Percentiles rank a stretch among this genome's conserved stretches.
phyloP scores from a whole-genome alignment of 805 yeast species.

The Saccharomyces jurei region DNA sequence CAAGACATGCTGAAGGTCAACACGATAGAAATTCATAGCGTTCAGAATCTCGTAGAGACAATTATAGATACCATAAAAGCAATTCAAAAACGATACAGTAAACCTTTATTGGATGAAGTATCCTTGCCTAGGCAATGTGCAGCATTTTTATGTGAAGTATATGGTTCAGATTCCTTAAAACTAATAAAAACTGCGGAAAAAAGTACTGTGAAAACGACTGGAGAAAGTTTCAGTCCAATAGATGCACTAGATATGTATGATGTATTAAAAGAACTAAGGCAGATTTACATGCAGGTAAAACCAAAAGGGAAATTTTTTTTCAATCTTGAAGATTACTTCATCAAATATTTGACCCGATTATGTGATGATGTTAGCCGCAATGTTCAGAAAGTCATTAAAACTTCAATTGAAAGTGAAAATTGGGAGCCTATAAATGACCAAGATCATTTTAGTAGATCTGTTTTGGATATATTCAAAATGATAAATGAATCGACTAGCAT shows the following conservation, averaged over 20 bases:
- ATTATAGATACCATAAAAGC: constrained; percentile 42
- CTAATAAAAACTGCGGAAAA: constrained; percentile 44
- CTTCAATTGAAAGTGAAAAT: constrained; percentile 50
- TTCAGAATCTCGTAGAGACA: constrained; percentile 47
- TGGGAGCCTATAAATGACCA: constrained; percentile 46
- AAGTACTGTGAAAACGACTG: constrained; percentile 26
- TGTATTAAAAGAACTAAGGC: constrained; percentile 44
- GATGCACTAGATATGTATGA: constrained; percentile 54
- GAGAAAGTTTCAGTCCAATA: constrained; percentile 36
- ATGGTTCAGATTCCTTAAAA: constrained; percentile 44
- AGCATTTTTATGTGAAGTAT: constrained; percentile 41
- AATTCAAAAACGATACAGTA: constrained; percentile 52
- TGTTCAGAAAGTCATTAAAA: constrained; percentile 41
- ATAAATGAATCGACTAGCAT: constrained; percentile 50
- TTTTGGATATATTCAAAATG: constrained; percentile 57
- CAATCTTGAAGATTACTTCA: constrained; percentile 50
- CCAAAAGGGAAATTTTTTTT: constrained; percentile 39
- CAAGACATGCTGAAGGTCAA: constrained; percentile 52
- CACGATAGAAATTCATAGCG: constrained; percentile 45
- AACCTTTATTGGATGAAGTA: constrained; percentile 52
- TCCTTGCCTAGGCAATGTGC: constrained; percentile 45
- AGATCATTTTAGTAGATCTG: constrained; percentile 48
- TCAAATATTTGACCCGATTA: constrained; percentile 36
- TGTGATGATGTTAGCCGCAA: constrained; percentile 39
- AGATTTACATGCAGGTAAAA: constrained; percentile 42